Evolutionary conservation across 148 eudicot genomes (phyloP), one percentile per base, ranked within the genome.

Genomic region (Chenopodium berlandieri): DNA sequence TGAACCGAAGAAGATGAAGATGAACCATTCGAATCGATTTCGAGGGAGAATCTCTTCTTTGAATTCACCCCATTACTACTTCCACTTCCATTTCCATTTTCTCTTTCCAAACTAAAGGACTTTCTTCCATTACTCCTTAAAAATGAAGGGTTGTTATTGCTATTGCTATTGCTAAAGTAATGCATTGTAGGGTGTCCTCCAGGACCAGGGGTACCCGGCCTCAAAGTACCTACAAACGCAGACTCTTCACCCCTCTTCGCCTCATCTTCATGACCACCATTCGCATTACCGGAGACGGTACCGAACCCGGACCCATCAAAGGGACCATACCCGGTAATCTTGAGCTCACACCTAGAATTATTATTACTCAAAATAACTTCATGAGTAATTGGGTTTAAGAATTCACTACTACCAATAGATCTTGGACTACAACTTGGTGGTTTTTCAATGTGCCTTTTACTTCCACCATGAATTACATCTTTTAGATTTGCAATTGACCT

Each of bases 131-230:
- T 60, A 9, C 72, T 30, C 76, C 69, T 76, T 16, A 25, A 85
- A 65, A 74, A 79, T 10, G 89, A 75, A 85, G 87, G 81, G 74
- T 81, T 46, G 4, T 7, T 50, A 1, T 25, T 73, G 40, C 48
- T 70, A 25, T 71, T 71, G 25, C 1, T 50, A 13, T 50, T 73
- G 40, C 50, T 92, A 63, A 88, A 90, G 78, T 88, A 91, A 71
- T 92, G 94, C 94, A 92, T 89, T 83, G 94, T 83, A 74, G 93
- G 89, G 83, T 90, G 88, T 19, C 97, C 98, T 68, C 93, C 96
- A 31, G 95, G 97, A 1, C 97, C 98, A n/a, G 98, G 98, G 4
- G 98, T 94, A 16, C 98, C 98, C 32, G 98, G 98, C 87, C 86
- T 90, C 32, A 94, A 81, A 13, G 97, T 93, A 2, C 97, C 99